Percentiles rank a stretch among this genome's conserved stretches.
phyloP scores from a whole-genome alignment of 148 eudicot genomes.

The Amaranthus cruentus region DNA sequence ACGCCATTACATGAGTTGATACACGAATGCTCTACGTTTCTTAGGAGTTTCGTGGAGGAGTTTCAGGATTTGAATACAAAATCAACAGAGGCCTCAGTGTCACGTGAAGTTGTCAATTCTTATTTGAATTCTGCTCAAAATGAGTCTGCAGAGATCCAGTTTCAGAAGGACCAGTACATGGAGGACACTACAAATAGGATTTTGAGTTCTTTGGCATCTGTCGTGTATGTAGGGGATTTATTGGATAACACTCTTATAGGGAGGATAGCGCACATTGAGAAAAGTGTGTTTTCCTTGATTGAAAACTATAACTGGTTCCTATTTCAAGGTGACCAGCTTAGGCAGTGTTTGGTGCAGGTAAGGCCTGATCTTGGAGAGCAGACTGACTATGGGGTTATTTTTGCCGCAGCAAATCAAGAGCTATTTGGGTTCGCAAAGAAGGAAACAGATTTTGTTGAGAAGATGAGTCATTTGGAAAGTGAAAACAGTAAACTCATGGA shows the following conservation, averaged over 20 bases:
- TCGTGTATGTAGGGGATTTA: slow-evolving; percentile 49
- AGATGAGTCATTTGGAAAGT: slow-evolving; percentile 47
- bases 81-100: slow-evolving; percentile 51
- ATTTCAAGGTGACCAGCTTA: slow-evolving; percentile 61
- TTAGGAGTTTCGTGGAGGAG: slow-evolving; percentile 48
- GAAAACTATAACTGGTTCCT: slow-evolving; percentile 73
- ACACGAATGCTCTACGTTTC: slow-evolving; percentile 59
- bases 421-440: slow-evolving; percentile 50
- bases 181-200: slow-evolving; percentile 55
- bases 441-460: slow-evolving; percentile 48
- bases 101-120: slow-evolving; percentile 44
- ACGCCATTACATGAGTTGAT: slow-evolving; percentile 52
- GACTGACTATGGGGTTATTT: slow-evolving; percentile 46
- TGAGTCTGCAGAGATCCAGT: slow-evolving; percentile 35
- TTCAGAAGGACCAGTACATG: slow-evolving; percentile 48
- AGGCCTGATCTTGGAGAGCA: slow-evolving; percentile 51
- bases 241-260: slow-evolving; percentile 46
- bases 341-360: slow-evolving; percentile 54
- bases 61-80: slow-evolving; percentile 52
- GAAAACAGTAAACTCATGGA: slow-evolving; percentile 51
- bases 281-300: slow-evolving; percentile 42
- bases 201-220: slow-evolving; percentile 49
- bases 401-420: slow-evolving; percentile 49
- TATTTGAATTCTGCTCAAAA: slow-evolving; percentile 40
- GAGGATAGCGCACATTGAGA: slow-evolving; percentile 63